phyloP scores from a whole-genome alignment of 768 basidiomycete species.

The Sporobolomyces phaffii region DNA sequence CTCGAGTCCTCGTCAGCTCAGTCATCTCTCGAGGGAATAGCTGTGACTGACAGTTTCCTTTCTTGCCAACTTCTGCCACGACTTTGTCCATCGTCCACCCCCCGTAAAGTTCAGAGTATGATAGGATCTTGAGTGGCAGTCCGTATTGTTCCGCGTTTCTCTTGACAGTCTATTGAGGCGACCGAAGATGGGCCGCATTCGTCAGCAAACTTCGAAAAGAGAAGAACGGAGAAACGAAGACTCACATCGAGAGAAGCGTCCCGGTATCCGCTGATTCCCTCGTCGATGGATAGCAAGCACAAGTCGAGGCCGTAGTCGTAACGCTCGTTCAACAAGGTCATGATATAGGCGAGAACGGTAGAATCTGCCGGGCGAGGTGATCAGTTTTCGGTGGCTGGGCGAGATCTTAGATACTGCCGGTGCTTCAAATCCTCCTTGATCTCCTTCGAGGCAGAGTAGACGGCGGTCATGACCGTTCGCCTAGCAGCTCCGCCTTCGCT shows the following conservation, averaged over 20 bases:
- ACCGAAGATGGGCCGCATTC: neutral
- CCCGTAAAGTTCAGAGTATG: constrained; percentile 82
- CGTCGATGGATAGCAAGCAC: constrained; percentile 91
- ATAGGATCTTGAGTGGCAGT: constrained; percentile 90
- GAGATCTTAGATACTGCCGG: too few species aligned
- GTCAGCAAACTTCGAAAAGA: neutral
- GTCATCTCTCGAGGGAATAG: too few species aligned
- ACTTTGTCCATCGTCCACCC: constrained; percentile 99
- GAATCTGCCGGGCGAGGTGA: constrained; percentile 68
- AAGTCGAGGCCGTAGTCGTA: constrained; percentile 87
- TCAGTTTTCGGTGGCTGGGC: too few species aligned
- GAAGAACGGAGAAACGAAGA: neutral
- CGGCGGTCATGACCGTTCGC: too few species aligned
- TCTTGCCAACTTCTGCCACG: constrained; percentile 86
- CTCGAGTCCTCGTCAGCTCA: too few species aligned
- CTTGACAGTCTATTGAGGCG: constrained; percentile 73
- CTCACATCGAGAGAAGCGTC: constrained; percentile 90
- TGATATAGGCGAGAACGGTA: constrained; percentile 92
- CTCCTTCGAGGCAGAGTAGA: too few species aligned
- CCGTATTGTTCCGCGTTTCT: constrained; percentile 91
- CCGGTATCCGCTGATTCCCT: constrained; percentile 90
- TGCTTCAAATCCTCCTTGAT: too few species aligned
- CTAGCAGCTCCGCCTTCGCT: too few species aligned
- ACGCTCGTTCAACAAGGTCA: constrained; percentile 89
- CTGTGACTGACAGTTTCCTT: constrained; percentile 87